Percentiles rank a stretch among this genome's conserved stretches.
These are phyloP conservation scores for Pythium aristosporum DNA, from an alignment of 352 stramenopile species.

Conservation along the genomic window DNA sequence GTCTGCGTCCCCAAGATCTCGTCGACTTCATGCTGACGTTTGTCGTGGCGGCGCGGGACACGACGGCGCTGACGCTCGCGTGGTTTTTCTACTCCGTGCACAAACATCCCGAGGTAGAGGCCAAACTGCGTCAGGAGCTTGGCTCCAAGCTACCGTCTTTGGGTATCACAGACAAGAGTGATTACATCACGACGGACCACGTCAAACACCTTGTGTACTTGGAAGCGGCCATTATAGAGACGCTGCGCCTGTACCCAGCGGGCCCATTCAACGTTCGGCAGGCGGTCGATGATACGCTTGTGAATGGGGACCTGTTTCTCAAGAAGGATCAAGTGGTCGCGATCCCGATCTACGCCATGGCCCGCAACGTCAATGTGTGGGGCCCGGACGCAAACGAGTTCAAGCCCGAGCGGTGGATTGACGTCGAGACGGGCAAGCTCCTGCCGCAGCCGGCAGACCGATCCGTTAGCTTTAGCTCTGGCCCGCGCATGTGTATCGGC, in stretches of 20 bases:
- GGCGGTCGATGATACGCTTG: constrained; percentile 48
- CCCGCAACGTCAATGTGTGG: constrained; percentile 36
- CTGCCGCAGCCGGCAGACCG: constrained; percentile 17
- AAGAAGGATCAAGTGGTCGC: constrained; percentile 23
- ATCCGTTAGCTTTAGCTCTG: constrained; percentile 44
- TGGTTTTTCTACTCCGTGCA: constrained; percentile 76
- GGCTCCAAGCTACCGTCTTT: constrained; percentile 19
- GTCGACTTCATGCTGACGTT: constrained; percentile 59
- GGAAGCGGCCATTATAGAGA: constrained; percentile 26
- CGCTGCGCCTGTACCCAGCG: constrained; percentile 16
- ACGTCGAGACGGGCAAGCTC: constrained; percentile 33
- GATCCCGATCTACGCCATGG: constrained; percentile 40
- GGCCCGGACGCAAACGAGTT: constrained; percentile 52
- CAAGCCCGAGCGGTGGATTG: constrained; percentile 72
- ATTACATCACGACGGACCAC: constrained; percentile 14
- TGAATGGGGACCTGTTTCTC: constrained; percentile 36
- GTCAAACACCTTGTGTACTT: not conserved
- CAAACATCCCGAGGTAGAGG: constrained; percentile 54
- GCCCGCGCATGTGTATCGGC: constrained; percentile 46
- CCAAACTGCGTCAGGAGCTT: constrained; percentile 52
- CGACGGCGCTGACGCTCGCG: constrained; percentile 57
- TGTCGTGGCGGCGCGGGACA: constrained; percentile 75
- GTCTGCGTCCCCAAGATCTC: constrained; percentile 41
- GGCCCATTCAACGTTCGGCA: constrained; percentile 52
- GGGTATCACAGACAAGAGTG: not conserved